Conservation (phyloP, 2,329 filamentous ascomycete species). For the Fusarium lateritium region DNA sequence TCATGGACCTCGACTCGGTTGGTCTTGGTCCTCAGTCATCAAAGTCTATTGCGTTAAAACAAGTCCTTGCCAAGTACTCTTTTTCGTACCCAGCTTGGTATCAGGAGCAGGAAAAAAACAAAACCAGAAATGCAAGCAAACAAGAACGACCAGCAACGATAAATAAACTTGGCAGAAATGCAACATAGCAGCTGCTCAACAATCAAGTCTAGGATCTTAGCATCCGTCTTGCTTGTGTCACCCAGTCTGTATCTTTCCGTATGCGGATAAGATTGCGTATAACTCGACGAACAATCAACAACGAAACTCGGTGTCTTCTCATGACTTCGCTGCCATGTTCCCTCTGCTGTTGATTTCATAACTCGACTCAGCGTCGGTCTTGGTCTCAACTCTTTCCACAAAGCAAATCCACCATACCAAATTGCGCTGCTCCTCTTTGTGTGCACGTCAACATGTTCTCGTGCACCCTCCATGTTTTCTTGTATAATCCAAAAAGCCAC, state of each 20-base stretch:
- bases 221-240: constrained; percentile 23
- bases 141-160: constrained; percentile 29
- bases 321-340: constrained; percentile 17
- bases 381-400: constrained; percentile 24
- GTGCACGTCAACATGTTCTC: constrained; percentile 17
- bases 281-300: constrained; percentile 4
- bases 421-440: constrained; percentile 27
- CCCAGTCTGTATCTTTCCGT: constrained; percentile 26
- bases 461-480: constrained; percentile 22
- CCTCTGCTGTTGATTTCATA: constrained; percentile 23
- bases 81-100: constrained; percentile 21
- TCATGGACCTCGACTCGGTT: constrained; percentile 46
- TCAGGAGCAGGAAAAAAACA: constrained; percentile 37
- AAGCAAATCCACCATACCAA: constrained; percentile 17
- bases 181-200: constrained; percentile 29
- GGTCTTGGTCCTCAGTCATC: constrained; percentile 47
- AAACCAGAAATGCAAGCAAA: constrained; percentile 23
- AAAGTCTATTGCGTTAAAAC: constrained; percentile 46
- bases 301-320: constrained; percentile 5
- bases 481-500: constrained; percentile 41
- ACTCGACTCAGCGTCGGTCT: constrained; percentile 22
- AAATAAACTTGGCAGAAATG: constrained; percentile 33
- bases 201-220: constrained; percentile 42
- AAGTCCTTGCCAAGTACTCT: constrained; percentile 26
- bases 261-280: constrained; percentile 11